phyloP scores from a whole-genome alignment of 23 red algal species.

The Gracilaria domingensis region DNA sequence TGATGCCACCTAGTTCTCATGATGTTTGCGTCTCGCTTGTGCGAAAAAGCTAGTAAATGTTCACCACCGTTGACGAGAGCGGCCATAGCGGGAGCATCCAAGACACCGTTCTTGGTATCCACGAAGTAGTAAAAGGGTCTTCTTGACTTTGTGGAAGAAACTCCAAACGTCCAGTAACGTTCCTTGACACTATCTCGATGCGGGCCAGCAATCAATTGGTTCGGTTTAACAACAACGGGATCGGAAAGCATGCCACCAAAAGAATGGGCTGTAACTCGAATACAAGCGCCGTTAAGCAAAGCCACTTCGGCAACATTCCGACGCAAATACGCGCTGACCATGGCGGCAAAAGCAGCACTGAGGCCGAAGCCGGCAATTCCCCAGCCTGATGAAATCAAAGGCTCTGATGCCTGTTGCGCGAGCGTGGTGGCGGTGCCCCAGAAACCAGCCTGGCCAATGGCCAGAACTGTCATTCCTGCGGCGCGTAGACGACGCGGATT shows the following conservation, averaged over 20 bases:
- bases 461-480: constrained; percentile 44
- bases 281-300: constrained; percentile 41
- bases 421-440: constrained; percentile 40
- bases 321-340: constrained; percentile 51
- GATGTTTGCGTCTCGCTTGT: constrained; percentile 50
- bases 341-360: constrained; percentile 51
- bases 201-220: constrained; percentile 5
- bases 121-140: constrained; percentile 43
- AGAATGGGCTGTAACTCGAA: constrained; percentile 41
- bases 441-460: constrained; percentile 58
- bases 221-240: constrained; percentile 4
- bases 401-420: constrained; percentile 49
- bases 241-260: constrained; percentile 42
- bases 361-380: constrained; percentile 49
- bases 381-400: constrained; percentile 36
- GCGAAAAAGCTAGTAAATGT: constrained; percentile 36
- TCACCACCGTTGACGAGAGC: constrained; percentile 59
- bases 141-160: not conserved
- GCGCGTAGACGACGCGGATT: constrained; percentile 59
- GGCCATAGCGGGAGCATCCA: constrained; percentile 28
- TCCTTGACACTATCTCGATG: constrained; percentile 18
- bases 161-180: constrained; percentile 66
- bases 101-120: constrained; percentile 39
- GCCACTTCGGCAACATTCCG: constrained; percentile 47
- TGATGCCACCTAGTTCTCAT: constrained; percentile 55